Evolutionary conservation across 1,284 basidiomycete species (phyloP).

Genomic region (Trametes pubescens): DNA sequence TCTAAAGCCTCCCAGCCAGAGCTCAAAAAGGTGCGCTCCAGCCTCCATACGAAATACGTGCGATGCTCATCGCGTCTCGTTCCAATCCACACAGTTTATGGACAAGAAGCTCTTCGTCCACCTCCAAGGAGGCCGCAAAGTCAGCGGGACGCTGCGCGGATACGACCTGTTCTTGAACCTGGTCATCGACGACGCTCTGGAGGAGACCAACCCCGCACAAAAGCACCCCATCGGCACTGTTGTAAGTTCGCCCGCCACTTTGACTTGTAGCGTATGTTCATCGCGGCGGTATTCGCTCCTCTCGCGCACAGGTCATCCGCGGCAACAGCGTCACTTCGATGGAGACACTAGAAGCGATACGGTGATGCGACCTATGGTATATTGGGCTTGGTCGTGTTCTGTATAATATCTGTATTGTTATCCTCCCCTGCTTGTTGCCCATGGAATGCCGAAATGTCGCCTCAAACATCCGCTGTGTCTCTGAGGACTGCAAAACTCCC

Average conservation of each 20-base stretch:
- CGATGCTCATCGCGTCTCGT: conserved; percentile 3
- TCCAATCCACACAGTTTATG: conserved; percentile 79
- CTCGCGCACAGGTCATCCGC: conserved; percentile 78
- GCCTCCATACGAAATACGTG: not conserved
- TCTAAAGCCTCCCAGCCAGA: conserved; percentile 93
- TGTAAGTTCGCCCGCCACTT: conserved; percentile 58
- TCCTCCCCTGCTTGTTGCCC: conserved; percentile 6
- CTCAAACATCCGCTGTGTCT: not conserved
- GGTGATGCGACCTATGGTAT: conserved; percentile 43
- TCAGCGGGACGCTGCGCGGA: conserved; percentile 94
- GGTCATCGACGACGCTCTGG: conserved; percentile 94
- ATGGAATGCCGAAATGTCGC: conserved; percentile 4
- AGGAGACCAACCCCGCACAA: conserved; percentile 91
- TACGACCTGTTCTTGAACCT: conserved; percentile 99
- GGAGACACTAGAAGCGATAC: conserved; percentile 80
- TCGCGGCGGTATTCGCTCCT: conserved; percentile 23
- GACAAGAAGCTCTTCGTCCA: conserved; percentile 97
- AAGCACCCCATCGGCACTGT: conserved; percentile 91
- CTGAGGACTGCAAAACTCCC: not conserved
- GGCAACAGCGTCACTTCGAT: conserved; percentile 95
- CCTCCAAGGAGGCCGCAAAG: conserved; percentile 95
- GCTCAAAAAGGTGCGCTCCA: conserved; percentile 81
- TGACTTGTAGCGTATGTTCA: not conserved
- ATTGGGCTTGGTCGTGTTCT: conserved; percentile 29
- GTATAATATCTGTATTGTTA: conserved; percentile 35